phyloP scores from a whole-genome alignment of 495 filamentous ascomycete species.

The Cryomyces minteri region DNA sequence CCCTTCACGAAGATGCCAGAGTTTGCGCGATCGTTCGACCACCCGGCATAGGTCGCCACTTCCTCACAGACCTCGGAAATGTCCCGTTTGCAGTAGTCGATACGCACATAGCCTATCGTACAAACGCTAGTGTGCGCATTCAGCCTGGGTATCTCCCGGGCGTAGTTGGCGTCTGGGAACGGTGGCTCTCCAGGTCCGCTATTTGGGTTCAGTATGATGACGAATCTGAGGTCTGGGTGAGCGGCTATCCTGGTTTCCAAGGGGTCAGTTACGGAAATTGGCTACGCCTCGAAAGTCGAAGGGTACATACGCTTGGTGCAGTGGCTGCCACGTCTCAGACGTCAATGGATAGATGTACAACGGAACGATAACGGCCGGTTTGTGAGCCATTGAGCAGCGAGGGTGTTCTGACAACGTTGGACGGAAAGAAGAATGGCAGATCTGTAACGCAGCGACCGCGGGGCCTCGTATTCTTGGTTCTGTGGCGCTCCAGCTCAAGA shows the following conservation, averaged over 20 bases:
- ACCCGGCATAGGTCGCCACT: conserved; percentile 29
- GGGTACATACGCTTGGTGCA: too few relatives aligned
- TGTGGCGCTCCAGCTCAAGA: too few relatives aligned
- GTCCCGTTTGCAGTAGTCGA: conserved; percentile 26
- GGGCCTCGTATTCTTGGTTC: too few relatives aligned
- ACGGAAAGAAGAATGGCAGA: too few relatives aligned
- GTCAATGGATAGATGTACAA: too few relatives aligned
- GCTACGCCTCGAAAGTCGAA: too few relatives aligned
- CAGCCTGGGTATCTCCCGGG: conserved; percentile 26
- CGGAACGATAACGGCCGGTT: too few relatives aligned
- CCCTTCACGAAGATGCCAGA: conserved; percentile 19
- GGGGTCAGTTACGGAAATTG: too few relatives aligned
- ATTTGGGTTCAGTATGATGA: conserved; percentile 35
- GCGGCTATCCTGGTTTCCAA: not conserved
- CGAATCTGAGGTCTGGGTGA: conserved; percentile 30
- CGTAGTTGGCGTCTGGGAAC: conserved; percentile 33
- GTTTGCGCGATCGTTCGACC: conserved; percentile 20
- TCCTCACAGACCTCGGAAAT: conserved; percentile 24
- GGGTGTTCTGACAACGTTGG: too few relatives aligned
- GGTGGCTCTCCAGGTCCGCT: conserved; percentile 30
- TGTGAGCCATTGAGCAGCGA: too few relatives aligned
- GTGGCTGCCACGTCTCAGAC: too few relatives aligned
- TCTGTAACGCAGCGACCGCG: too few relatives aligned
- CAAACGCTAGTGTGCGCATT: conserved; percentile 28
- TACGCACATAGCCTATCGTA: conserved; percentile 36